A percentile compares a stretch with the other conserved stretches of the same genome.
Evolutionary conservation across 2,329 filamentous ascomycete genomes (phyloP).

Genomic region (Fonsecaea multimorphosa): DNA sequence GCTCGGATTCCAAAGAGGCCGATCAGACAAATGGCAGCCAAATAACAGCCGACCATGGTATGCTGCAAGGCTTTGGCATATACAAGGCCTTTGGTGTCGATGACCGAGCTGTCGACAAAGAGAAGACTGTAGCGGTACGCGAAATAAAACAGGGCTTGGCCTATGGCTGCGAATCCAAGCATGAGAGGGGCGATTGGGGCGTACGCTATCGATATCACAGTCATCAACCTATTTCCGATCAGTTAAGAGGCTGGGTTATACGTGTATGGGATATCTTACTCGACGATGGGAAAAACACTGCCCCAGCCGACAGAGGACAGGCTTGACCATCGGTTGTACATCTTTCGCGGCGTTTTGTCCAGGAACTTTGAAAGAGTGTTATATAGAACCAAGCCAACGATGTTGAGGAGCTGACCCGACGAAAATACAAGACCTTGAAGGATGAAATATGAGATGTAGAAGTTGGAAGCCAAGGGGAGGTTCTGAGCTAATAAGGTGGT

Average conservation of each 20-base stretch:
- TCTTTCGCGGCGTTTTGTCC: conserved; percentile 77
- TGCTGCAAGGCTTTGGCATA: conserved; percentile 90
- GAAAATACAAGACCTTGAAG: conserved; percentile 86
- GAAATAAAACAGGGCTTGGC: conserved; percentile 80
- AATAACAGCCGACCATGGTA: conserved; percentile 80
- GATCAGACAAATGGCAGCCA: conserved; percentile 81
- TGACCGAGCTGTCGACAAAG: conserved; percentile 79
- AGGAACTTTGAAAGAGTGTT: conserved; percentile 75
- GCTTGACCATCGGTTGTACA: conserved; percentile 77
- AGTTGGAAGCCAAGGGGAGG: conserved; percentile 85
- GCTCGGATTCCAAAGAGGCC: conserved; percentile 78
- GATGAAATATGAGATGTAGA: conserved; percentile 94
- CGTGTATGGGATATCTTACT: conserved; percentile 2
- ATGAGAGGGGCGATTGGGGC: conserved; percentile 85
- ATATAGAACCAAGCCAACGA: conserved; percentile 74
- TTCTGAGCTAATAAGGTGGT: conserved; percentile 72
- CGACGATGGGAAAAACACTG: conserved; percentile 76
- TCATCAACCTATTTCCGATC: conserved; percentile 28
- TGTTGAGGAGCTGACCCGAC: conserved; percentile 74
- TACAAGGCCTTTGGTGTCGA: conserved; percentile 86
- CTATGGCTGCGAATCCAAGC: conserved; percentile 78
- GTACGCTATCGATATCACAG: conserved; percentile 73
- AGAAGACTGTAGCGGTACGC: conserved; percentile 91
- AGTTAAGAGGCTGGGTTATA: not conserved
- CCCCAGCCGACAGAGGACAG: conserved; percentile 82